Percentiles rank a stretch among this genome's conserved stretches.
Conservation (phyloP, 176 grass and related monocot genomes). For the Carex myosuroides region DNA sequence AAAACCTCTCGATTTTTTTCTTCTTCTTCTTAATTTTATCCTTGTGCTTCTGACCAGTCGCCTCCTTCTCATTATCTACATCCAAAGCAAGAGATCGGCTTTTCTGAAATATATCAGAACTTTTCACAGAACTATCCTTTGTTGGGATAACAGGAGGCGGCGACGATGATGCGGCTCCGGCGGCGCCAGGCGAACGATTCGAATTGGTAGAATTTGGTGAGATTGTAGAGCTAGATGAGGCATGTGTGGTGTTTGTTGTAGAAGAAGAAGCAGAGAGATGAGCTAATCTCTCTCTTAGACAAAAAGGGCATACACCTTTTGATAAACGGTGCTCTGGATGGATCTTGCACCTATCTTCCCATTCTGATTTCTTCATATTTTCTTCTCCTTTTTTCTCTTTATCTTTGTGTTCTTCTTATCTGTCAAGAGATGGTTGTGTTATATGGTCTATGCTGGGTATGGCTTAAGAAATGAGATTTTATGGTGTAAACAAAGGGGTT, state of each 20-base stretch:
- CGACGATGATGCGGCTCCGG: constrained; percentile 7
- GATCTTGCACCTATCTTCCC: constrained; percentile 66
- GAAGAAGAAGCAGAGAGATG: constrained; percentile 71
- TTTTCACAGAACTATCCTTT: constrained; percentile 35
- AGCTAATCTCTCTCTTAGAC: constrained; percentile 63
- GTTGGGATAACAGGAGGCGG: constrained; percentile 22
- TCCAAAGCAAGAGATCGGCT: constrained; percentile 25
- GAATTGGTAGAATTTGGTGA: constrained; percentile 29
- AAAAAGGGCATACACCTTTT: constrained; percentile 80
- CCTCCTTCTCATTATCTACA: neutral
- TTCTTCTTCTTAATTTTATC: constrained; percentile 48
- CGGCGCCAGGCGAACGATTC: constrained; percentile 22
- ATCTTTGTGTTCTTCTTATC: neutral
- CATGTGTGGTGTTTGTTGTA: constrained; percentile 46
- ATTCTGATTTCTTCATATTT: constrained; percentile 57
- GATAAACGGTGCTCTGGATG: constrained; percentile 74
- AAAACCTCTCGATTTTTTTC: constrained; percentile 72
- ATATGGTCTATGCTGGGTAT: neutral
- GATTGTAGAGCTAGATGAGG: constrained; percentile 32
- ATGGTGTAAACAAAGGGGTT: neutral
- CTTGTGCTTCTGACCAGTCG: neutral
- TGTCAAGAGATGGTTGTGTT: neutral
- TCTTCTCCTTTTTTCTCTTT: neutral
- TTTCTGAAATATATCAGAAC: constrained; percentile 9
- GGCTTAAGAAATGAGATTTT: neutral